A percentile compares a stretch with the other conserved stretches of the same genome.
These are phyloP conservation scores for Angophora floribunda DNA, from an alignment of 345 rosid genomes.

Conservation along the genomic window DNA sequence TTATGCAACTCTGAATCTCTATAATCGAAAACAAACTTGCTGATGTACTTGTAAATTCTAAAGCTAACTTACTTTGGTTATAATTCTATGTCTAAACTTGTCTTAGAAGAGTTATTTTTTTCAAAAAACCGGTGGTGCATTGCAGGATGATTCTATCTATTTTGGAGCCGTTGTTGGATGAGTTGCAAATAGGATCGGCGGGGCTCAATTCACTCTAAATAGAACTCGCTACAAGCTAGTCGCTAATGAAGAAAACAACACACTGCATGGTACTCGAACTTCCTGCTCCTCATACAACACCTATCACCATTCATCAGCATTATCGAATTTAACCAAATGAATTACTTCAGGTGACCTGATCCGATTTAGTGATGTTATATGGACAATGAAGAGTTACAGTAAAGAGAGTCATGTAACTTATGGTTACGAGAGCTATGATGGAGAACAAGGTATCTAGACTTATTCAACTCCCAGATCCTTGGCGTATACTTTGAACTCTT, in stretches of 20 bases:
- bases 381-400: slow-evolving; percentile 33
- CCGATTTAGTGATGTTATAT: slow-evolving; percentile 56
- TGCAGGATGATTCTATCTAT: slow-evolving; percentile 49
- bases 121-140: background rate
- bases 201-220: slow-evolving; percentile 44
- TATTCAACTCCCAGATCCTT: background rate
- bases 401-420: slow-evolving; percentile 31
- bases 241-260: slow-evolving; percentile 65
- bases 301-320: background rate
- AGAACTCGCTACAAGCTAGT: slow-evolving; percentile 42
- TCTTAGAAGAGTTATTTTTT: background rate
- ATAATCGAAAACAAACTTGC: background rate
- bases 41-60: too few relatives aligned
- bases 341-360: slow-evolving; percentile 37
- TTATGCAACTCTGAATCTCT: background rate
- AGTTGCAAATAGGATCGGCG: slow-evolving; percentile 72
- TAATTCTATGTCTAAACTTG: background rate
- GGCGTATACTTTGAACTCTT: too few relatives aligned
- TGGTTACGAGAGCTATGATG: slow-evolving; percentile 50
- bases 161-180: slow-evolving; percentile 80
- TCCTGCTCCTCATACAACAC: background rate
- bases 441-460: slow-evolving; percentile 49
- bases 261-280: slow-evolving; percentile 54
- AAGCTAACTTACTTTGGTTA: background rate
- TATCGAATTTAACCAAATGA: background rate